phyloP scores from a whole-genome alignment of 257 asterid species.

The Forsythia viridissima region DNA sequence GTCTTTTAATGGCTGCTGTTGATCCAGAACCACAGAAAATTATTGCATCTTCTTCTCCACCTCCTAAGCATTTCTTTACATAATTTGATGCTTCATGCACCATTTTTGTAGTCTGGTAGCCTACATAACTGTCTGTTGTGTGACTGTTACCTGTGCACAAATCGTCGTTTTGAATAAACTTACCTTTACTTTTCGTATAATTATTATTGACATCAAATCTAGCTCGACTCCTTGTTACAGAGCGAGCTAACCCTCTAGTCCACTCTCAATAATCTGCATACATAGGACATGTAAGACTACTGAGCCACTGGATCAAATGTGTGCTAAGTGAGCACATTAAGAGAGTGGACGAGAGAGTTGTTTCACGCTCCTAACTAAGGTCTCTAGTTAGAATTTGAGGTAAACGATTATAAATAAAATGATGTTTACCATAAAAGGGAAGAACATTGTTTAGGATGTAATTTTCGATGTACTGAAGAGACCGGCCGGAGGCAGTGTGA shows the following conservation, averaged over 20 bases:
- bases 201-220: too few species aligned
- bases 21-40: slow-evolving; percentile 74
- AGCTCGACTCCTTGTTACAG: too few species aligned
- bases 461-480: slow-evolving; percentile 56
- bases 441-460: slow-evolving; percentile 44
- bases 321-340: too few species aligned
- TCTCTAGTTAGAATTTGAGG: background rate
- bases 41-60: slow-evolving; percentile 45
- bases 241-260: too few species aligned
- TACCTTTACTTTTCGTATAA: too few species aligned
- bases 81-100: slow-evolving; percentile 48
- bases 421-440: slow-evolving; percentile 59
- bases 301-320: too few species aligned
- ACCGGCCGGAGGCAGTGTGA: slow-evolving; percentile 79
- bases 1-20: slow-evolving; percentile 66
- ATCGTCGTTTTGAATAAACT: background rate
- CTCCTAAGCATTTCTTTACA: slow-evolving; percentile 68
- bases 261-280: too few species aligned
- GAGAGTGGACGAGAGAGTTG: too few species aligned
- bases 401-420: background rate
- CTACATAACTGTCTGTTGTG: slow-evolving; percentile 65
- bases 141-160: slow-evolving; percentile 60
- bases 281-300: too few species aligned
- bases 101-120: slow-evolving; percentile 47
- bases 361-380: background rate